These are phyloP conservation scores for Pleurotus salmoneostramineus DNA, from an alignment of 768 basidiomycete species.

Conservation along the genomic window DNA sequence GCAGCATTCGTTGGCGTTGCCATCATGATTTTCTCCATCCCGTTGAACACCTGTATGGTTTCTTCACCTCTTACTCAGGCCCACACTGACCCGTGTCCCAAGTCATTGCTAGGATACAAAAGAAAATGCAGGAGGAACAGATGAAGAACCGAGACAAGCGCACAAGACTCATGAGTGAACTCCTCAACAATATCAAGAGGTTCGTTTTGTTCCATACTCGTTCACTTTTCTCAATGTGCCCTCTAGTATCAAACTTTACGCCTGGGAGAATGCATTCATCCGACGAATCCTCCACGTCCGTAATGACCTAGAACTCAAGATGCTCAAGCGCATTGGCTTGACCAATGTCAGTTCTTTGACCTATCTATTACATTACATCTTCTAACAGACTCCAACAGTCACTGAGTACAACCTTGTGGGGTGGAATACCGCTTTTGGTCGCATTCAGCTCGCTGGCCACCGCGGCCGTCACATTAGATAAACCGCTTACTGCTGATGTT, in stretches of 20 bases:
- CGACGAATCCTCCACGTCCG: slow-evolving; percentile 74
- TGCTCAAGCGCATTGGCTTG: slow-evolving; percentile 82
- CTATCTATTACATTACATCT: slow-evolving; percentile 18
- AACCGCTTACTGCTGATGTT: slow-evolving; percentile 80
- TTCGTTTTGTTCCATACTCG: slow-evolving; percentile 14
- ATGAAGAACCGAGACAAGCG: slow-evolving; percentile 92
- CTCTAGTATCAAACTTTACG: slow-evolving; percentile 85
- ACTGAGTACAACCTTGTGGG: slow-evolving; percentile 45
- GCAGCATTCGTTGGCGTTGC: slow-evolving; percentile 86
- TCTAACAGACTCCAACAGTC: slow-evolving; percentile 23
- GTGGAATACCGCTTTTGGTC: slow-evolving; percentile 61
- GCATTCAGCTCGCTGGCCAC: slow-evolving; percentile 81
- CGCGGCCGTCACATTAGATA: slow-evolving; percentile 56
- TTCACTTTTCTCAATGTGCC: background rate
- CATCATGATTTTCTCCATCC: slow-evolving; percentile 82
- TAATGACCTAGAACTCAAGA: slow-evolving; percentile 77
- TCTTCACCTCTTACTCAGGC: background rate
- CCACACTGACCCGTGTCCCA: slow-evolving; percentile 1
- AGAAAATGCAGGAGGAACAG: slow-evolving; percentile 78
- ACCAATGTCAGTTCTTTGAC: slow-evolving; percentile 50
- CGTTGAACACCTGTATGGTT: slow-evolving; percentile 56
- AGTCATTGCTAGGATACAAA: slow-evolving; percentile 66
- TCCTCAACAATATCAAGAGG: slow-evolving; percentile 91
- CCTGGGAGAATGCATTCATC: slow-evolving; percentile 92
- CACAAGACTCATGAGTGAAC: slow-evolving; percentile 86